phyloP scores from a whole-genome alignment of 73 alveolate genomes.

The Symbiodinium natans region DNA sequence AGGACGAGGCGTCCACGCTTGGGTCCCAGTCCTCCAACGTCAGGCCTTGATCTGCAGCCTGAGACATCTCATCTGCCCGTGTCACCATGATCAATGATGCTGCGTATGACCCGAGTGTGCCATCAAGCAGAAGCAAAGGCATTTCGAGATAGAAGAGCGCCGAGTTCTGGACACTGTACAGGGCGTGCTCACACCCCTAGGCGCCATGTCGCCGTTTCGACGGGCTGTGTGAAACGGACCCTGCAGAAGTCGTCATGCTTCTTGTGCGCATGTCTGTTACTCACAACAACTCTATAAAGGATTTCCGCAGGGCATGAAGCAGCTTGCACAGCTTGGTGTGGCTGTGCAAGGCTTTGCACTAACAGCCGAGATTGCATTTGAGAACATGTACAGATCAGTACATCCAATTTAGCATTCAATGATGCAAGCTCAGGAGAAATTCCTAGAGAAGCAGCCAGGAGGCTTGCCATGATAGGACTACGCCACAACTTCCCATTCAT shows the following conservation, averaged over 20 bases:
- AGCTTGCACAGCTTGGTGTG: neutral
- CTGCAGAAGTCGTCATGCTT: neutral
- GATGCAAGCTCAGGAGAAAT: neutral
- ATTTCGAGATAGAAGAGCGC: too few relatives aligned
- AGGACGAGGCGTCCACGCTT: neutral
- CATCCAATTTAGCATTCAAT: too few relatives aligned
- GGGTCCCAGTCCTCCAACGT: neutral
- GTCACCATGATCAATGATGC: too few relatives aligned
- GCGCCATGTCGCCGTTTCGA: neutral
- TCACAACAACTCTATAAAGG: neutral
- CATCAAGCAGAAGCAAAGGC: too few relatives aligned
- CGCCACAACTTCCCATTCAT: constrained; percentile 65
- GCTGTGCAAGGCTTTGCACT: neutral
- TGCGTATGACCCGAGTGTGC: too few relatives aligned
- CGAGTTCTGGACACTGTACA: neutral
- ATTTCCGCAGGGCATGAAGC: neutral
- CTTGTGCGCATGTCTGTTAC: neutral
- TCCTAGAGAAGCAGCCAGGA: neutral
- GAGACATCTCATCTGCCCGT: too few relatives aligned
- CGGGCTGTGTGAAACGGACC: neutral
- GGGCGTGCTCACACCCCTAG: neutral
- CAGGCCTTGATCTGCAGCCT: neutral
- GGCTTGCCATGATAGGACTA: neutral
- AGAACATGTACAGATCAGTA: too few relatives aligned
- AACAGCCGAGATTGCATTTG: too few relatives aligned